Percentiles rank a stretch among this genome's conserved stretches.
Evolutionary conservation across 2,329 filamentous ascomycete species (phyloP).

Genomic region (Ophiostoma montium): DNA sequence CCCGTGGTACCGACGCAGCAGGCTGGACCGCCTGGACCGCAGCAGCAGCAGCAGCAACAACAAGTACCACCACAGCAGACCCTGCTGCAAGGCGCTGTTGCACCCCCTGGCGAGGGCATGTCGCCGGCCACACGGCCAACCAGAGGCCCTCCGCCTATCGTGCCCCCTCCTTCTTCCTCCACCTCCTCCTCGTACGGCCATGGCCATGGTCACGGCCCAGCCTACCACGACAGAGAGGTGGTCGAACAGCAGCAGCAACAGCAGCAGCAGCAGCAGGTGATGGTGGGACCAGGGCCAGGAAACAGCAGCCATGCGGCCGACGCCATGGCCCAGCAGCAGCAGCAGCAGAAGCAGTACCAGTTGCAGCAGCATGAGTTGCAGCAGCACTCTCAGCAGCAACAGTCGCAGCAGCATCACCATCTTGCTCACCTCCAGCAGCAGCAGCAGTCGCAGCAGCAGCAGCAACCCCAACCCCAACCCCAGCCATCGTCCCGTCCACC

Average conservation of each 20-base stretch:
- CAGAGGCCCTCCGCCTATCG: slow-evolving; percentile 3
- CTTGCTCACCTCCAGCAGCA: not conserved
- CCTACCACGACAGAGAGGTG: slow-evolving; percentile 10
- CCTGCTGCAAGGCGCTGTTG: slow-evolving; percentile 13
- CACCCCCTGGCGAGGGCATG: slow-evolving; percentile 26
- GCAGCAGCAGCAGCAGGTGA: not conserved
- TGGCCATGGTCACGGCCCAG: slow-evolving; percentile 2
- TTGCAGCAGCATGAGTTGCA: no score
- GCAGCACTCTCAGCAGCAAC: not conserved
- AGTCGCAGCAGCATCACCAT: slow-evolving; percentile 13
- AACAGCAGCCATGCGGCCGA: not conserved
- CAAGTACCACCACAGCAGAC: not conserved
- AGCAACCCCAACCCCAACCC: no score
- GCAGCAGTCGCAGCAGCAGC: slow-evolving; percentile 10
- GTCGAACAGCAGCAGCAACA: slow-evolving; percentile 1
- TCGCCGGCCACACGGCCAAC: slow-evolving; percentile 27
- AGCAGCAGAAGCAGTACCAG: not conserved
- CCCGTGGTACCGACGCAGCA: slow-evolving; percentile 3
- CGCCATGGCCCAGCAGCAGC: slow-evolving; percentile 1
- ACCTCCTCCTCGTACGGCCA: no score
- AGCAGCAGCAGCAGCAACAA: slow-evolving; percentile 1
- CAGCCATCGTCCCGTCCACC: slow-evolving; percentile 9
- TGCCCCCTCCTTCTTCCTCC: slow-evolving; percentile 6
- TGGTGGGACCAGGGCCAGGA: no score
- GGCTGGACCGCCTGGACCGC: not conserved